Evolutionary conservation across 345 rosid species (phyloP), one percentile per base, ranked within the genome.

Genomic region (Nasturtium officinale): DNA sequence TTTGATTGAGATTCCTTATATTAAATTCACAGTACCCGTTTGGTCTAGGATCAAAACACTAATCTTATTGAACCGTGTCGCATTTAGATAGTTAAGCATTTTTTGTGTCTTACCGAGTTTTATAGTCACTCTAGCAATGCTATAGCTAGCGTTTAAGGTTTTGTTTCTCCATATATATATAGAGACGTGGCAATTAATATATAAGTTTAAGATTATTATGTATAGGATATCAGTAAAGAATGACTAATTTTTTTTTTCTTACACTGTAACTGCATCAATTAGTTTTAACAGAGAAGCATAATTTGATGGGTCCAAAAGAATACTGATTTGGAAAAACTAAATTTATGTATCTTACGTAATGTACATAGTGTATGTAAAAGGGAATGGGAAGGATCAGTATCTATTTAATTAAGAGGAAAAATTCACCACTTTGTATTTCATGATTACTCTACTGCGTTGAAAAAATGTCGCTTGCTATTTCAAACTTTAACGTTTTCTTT

Each of bases 381-480:
- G 35, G n/a, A 45, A 58, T 69, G 47, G 9, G 57, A 69, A 23
- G 74, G 47, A 46, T 57, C 56, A 69, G 55, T 56, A 16, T 38
- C 10, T 16, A 63, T 28, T 29, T 46, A 20, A 51, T 16, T 8
- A 10, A 47, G 40, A n/a, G 16, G 16, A 47, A 17, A 17, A 12
- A 23, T 7, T 25, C 23, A 43, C 42, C 7, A 55, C 38, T 23
- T 46, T 33, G 58, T 43, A 25, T 16, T 65, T 56, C 64, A 73
- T 73, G 64, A 43, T 43, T 72, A 52, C 26, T 32, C 32, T 62
- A 40, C 54, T 28, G 46, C 20, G 64, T 73, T 63, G 71, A 65
- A 73, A 26, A 50, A 15, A 4, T 42, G 50, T 65, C 52, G 8
- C 37, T 37, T 74, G 60, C 66, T 57, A 37, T 46, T 46, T 57